Conservation (phyloP, 306 rosid species). For the Leucaena leucocephala region DNA sequence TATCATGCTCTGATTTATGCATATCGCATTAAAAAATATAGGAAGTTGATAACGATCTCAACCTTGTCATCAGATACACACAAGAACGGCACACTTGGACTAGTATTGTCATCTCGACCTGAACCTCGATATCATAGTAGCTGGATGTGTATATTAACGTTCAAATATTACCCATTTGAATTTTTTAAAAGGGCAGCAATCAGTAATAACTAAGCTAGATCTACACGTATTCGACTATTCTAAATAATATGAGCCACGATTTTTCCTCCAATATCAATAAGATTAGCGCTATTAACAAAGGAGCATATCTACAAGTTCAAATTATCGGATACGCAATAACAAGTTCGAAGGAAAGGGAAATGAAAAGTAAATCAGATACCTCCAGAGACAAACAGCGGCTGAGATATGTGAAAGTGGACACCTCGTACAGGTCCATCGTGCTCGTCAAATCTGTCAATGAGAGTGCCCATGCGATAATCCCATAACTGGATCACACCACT, state of each 20-base stretch:
- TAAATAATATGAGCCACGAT: background rate
- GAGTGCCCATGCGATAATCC: slow-evolving; percentile 98
- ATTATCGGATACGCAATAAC: background rate
- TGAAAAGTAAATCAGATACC: slow-evolving; percentile 48
- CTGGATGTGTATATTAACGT: background rate
- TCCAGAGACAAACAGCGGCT: slow-evolving; percentile 96
- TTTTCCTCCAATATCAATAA: background rate
- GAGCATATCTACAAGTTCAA: background rate
- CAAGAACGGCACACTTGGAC: background rate
- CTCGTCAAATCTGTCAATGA: slow-evolving; percentile 91
- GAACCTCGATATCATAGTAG: background rate
- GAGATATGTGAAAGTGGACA: slow-evolving; percentile 94
- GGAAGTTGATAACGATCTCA: background rate
- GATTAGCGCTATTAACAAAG: no score
- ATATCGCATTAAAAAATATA: background rate
- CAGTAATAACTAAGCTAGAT: background rate
- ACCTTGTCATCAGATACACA: background rate
- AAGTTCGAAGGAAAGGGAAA: background rate
- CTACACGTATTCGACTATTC: background rate
- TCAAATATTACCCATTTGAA: background rate
- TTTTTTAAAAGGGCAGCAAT: background rate
- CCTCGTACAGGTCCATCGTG: slow-evolving; percentile 98
- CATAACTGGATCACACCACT: slow-evolving; percentile 98
- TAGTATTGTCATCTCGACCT: slow-evolving; percentile 2
- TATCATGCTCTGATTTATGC: background rate